Conservation (phyloP, 106 monocot species). For the Phalaenopsis equestris region DNA sequence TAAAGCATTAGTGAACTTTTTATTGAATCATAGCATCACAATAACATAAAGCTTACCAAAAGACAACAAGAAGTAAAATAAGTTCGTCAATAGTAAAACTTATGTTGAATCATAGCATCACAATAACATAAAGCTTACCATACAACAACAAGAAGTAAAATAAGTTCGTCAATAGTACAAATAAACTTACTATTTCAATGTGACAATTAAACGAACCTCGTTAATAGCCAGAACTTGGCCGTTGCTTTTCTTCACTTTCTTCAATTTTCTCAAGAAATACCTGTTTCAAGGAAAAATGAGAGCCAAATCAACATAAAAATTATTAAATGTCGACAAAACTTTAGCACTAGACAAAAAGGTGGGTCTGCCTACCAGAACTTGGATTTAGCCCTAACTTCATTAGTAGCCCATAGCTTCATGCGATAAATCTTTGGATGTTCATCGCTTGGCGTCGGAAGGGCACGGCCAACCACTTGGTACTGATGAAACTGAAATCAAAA, state of each 20-base stretch:
- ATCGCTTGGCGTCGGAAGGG: constrained; percentile 54
- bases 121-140: too few species aligned
- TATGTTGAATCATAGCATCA: neutral
- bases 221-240: constrained; percentile 78
- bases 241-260: constrained; percentile 96
- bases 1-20: neutral
- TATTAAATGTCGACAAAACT: neutral
- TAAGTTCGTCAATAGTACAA: neutral
- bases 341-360: neutral
- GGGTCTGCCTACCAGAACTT: constrained; percentile 61
- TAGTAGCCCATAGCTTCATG: constrained; percentile 95
- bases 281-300: constrained; percentile 15
- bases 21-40: too few species aligned
- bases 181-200: neutral
- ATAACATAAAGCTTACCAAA: too few species aligned
- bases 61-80: too few species aligned
- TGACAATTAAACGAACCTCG: constrained; percentile 34
- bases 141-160: neutral
- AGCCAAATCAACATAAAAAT: neutral
- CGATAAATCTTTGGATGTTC: constrained; percentile 84
- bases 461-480: constrained; percentile 84
- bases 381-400: constrained; percentile 84
- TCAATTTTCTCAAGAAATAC: constrained; percentile 90
- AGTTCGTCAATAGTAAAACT: too few species aligned
- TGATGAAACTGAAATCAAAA: constrained; percentile 66